Conservation (phyloP, 306 rosid genomes). For the Calophaca sinica region DNA sequence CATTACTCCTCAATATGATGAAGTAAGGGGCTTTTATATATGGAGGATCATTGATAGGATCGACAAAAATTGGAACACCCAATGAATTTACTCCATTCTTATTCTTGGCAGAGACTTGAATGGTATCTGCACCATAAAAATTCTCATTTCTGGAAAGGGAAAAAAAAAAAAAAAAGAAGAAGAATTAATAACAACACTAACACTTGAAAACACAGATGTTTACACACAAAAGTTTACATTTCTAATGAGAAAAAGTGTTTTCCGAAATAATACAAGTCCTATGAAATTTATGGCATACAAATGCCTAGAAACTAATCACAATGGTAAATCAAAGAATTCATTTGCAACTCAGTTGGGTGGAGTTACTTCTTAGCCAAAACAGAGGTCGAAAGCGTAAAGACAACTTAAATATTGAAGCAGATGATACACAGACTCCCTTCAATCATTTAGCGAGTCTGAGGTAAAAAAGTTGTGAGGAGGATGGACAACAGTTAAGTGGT, state of each 20-base stretch:
- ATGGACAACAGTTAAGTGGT: no score
- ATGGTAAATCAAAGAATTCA: slow-evolving; percentile 6
- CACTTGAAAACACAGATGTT: not conserved
- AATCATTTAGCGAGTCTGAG: no score
- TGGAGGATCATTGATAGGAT: slow-evolving; percentile 87
- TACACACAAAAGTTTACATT: not conserved
- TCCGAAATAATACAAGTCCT: slow-evolving; percentile 14
- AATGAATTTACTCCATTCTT: slow-evolving; percentile 69
- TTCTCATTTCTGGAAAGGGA: slow-evolving; percentile 65
- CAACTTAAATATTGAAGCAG: no score
- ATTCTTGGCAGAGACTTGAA: slow-evolving; percentile 67
- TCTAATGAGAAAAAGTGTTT: slow-evolving; percentile 1
- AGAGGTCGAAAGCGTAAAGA: not conserved
- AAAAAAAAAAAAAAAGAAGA: not conserved
- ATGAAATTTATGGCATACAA: slow-evolving; percentile 19
- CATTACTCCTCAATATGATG: slow-evolving; percentile 66
- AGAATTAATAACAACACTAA: slow-evolving; percentile 1
- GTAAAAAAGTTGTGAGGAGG: no score
- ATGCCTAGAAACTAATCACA: slow-evolving; percentile 26
- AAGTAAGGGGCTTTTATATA: slow-evolving; percentile 67
- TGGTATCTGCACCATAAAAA: slow-evolving; percentile 67
- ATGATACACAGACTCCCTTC: no score
- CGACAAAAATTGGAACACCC: slow-evolving; percentile 69
- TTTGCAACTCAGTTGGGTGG: not conserved
- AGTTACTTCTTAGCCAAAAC: not conserved